Conservation (phyloP, 2,329 filamentous ascomycete species). For the Alternaria tenuissima region DNA sequence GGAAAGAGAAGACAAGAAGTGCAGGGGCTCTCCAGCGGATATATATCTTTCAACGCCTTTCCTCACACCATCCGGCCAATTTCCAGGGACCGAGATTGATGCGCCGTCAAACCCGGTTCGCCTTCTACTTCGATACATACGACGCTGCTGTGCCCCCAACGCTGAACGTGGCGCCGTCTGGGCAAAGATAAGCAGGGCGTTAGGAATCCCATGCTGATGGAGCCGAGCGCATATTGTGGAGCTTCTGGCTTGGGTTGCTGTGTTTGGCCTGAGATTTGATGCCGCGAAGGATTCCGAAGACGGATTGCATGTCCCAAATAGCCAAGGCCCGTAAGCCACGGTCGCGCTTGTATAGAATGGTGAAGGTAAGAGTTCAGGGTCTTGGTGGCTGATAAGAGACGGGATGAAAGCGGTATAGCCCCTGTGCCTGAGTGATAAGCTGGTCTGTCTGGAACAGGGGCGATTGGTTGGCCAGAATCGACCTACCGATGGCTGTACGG, state of each 20-base stretch:
- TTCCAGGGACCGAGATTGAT: constrained; percentile 19
- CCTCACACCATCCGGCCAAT: constrained; percentile 15
- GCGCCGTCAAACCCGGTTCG: constrained; percentile 18
- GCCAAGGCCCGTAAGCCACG: constrained; percentile 18
- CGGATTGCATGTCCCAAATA: constrained; percentile 16
- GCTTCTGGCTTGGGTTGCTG: constrained; percentile 11
- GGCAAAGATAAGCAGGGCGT: constrained; percentile 43
- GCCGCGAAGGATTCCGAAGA: constrained; percentile 11
- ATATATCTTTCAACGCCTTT: constrained; percentile 27
- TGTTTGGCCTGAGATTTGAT: constrained; percentile 16
- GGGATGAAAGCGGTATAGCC: constrained; percentile 17
- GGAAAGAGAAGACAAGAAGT: constrained; percentile 7
- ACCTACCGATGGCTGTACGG: constrained; percentile 27
- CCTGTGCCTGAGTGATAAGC: constrained; percentile 30
- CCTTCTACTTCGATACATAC: constrained; percentile 23
- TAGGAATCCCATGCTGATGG: constrained; percentile 18
- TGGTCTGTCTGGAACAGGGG: constrained; percentile 13
- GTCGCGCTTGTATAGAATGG: constrained; percentile 22
- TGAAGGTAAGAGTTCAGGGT: constrained; percentile 21
- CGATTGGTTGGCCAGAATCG: constrained; percentile 21
- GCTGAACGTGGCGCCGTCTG: constrained; percentile 30
- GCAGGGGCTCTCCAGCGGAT: constrained; percentile 29
- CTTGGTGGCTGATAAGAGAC: constrained; percentile 29
- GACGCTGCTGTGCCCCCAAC: constrained; percentile 28
- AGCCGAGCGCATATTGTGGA: constrained; percentile 20